Conservation (phyloP, 805 yeast genomes). For the Zygoascus tannicola region DNA sequence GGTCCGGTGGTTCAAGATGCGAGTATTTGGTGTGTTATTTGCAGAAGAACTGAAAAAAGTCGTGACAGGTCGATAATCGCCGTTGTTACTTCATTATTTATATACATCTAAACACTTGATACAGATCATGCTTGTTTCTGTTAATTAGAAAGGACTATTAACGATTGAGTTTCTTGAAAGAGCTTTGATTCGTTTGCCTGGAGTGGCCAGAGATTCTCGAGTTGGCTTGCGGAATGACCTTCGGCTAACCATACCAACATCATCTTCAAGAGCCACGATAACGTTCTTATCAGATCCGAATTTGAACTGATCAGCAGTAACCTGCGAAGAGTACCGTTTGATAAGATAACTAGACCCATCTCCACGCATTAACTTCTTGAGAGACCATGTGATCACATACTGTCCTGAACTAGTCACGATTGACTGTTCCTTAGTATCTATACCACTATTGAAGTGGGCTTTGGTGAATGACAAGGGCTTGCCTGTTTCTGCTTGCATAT, state of each 20-base stretch:
- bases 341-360: conserved; percentile 51
- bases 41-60: conserved; percentile 1
- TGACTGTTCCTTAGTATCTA: conserved; percentile 53
- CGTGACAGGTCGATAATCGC: too few species aligned
- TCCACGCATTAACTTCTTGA: conserved; percentile 48
- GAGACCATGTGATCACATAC: conserved; percentile 71
- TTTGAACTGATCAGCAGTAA: conserved; percentile 71
- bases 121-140: background rate
- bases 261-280: conserved; percentile 64
- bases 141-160: conserved; percentile 23
- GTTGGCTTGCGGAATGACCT: conserved; percentile 51
- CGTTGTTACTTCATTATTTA: too few species aligned
- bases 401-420: conserved; percentile 77
- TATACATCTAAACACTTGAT: background rate
- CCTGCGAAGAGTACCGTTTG: conserved; percentile 48
- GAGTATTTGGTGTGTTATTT: background rate
- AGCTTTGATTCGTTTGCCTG: conserved; percentile 17
- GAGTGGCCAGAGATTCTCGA: conserved; percentile 35
- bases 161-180: conserved; percentile 20
- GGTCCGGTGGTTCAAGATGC: background rate
- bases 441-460: conserved; percentile 70
- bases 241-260: conserved; percentile 61
- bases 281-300: conserved; percentile 65
- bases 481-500: conserved; percentile 43
- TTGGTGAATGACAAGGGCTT: conserved; percentile 50